Evolutionary conservation across 306 rosid species (phyloP).

Genomic region (Alnus glutinosa): DNA sequence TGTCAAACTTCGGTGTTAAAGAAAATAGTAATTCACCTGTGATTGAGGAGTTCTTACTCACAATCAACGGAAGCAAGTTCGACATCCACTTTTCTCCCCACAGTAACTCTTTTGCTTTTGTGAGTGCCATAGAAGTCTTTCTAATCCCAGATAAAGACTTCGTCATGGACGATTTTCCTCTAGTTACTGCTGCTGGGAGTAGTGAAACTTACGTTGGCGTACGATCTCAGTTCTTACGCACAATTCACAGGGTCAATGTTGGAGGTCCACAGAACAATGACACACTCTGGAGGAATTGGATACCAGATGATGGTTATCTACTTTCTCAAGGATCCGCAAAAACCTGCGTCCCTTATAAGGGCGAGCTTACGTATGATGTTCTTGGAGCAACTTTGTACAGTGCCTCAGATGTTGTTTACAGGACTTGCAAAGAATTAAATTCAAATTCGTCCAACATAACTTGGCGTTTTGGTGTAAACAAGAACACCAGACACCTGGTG

Average conservation of each 20-base stretch:
- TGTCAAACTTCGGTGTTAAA: slow-evolving; percentile 7
- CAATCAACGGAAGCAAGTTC: neutral
- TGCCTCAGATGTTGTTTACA: slow-evolving; percentile 35
- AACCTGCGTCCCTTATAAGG: neutral
- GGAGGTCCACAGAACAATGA: slow-evolving; percentile 29
- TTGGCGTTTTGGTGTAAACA: slow-evolving; percentile 40
- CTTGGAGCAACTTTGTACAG: neutral
- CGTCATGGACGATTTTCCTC: rapidly evolving
- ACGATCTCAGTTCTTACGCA: slow-evolving; percentile 4
- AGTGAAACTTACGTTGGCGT: neutral
- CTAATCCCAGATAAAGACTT: slow-evolving; percentile 20
- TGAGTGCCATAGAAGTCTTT: slow-evolving; percentile 55
- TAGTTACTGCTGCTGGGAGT: slow-evolving; percentile 5
- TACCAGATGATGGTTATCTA: slow-evolving; percentile 31
- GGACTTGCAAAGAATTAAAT: slow-evolving; percentile 6
- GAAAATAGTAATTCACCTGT: neutral
- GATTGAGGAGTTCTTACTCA: slow-evolving; percentile 34
- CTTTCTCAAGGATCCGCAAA: neutral
- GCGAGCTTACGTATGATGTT: rapidly evolving
- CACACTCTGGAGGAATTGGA: slow-evolving; percentile 38
- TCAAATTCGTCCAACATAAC: neutral
- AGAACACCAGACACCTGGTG: slow-evolving; percentile 23
- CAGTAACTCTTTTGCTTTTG: slow-evolving; percentile 33
- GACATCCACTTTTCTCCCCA: slow-evolving; percentile 33
- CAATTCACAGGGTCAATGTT: slow-evolving; percentile 39